These are phyloP conservation scores for Nakazawaea ambrosiae DNA, from an alignment of 805 yeast genomes.

Conservation along the genomic window DNA sequence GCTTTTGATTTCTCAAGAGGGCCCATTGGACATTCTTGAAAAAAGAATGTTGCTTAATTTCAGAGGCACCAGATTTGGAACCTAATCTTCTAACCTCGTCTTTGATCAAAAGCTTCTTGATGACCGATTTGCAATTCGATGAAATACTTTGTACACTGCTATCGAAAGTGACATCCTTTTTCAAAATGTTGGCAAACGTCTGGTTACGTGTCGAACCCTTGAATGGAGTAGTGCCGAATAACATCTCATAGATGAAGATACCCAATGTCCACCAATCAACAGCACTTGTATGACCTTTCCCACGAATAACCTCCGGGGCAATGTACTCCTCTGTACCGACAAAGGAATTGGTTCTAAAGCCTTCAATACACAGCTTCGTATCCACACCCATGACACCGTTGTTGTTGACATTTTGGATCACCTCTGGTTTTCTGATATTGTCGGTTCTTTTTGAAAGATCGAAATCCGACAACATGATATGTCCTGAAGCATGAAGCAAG, in stretches of 20 bases:
- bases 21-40: slow-evolving; percentile 97
- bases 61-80: slow-evolving; percentile 91
- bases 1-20: slow-evolving; percentile 79
- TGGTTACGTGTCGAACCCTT: slow-evolving; percentile 85
- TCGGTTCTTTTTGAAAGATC: slow-evolving; percentile 89
- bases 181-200: slow-evolving; percentile 83
- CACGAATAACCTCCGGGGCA: slow-evolving; percentile 97
- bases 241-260: slow-evolving; percentile 86
- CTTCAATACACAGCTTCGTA: slow-evolving; percentile 92
- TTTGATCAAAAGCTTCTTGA: slow-evolving; percentile 76
- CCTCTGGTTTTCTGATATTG: slow-evolving; percentile 67
- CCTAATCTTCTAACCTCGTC: slow-evolving; percentile 89
- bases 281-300: slow-evolving; percentile 95
- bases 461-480: slow-evolving; percentile 95
- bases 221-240: slow-evolving; percentile 93
- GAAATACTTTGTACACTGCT: slow-evolving; percentile 51
- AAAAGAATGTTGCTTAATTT: slow-evolving; percentile 83
- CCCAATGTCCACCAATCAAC: slow-evolving; percentile 99
- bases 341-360: slow-evolving; percentile 94
- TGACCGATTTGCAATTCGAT: slow-evolving; percentile 69
- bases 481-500: slow-evolving; percentile 91
- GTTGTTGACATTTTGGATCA: slow-evolving; percentile 32
- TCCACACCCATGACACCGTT: slow-evolving; percentile 59
- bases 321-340: slow-evolving; percentile 99
- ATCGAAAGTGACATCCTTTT: slow-evolving; percentile 75